These are phyloP conservation scores for Phanerochaete sordida DNA, from an alignment of 768 basidiomycete species.

Conservation along the genomic window DNA sequence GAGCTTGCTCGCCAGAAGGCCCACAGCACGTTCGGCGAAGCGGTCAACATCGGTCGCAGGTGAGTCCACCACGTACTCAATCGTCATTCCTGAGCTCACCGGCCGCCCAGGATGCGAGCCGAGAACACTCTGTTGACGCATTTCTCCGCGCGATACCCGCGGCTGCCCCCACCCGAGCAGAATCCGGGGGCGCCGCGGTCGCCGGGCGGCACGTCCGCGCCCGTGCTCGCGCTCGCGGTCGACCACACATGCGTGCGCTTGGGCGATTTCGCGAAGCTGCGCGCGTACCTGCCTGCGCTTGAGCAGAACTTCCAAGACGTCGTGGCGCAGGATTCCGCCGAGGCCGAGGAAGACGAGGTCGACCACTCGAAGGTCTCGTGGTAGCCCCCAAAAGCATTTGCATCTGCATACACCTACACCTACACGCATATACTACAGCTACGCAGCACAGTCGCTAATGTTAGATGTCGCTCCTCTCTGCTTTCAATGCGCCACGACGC, in stretches of 20 bases:
- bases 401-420: neutral
- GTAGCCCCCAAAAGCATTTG: neutral
- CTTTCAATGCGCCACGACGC: conserved; percentile 3
- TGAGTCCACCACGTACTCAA: conserved; percentile 29
- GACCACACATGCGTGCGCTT: conserved; percentile 73
- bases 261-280: conserved; percentile 84
- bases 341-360: conserved; percentile 23
- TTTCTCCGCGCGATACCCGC: conserved; percentile 93
- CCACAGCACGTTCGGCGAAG: conserved; percentile 90
- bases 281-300: conserved; percentile 69
- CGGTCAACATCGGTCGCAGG: conserved; percentile 73
- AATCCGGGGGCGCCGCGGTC: conserved; percentile 19
- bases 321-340: conserved; percentile 35
- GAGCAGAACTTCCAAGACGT: conserved; percentile 58
- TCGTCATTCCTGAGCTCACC: neutral
- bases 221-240: conserved; percentile 65
- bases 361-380: neutral
- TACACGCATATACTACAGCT: too few relatives aligned
- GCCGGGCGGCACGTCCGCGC: conserved; percentile 16
- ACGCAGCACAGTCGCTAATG: too few relatives aligned
- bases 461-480: neutral
- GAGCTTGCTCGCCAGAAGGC: conserved; percentile 72
- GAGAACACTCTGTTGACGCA: conserved; percentile 87
- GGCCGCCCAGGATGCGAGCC: conserved; percentile 69
- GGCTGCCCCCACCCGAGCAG: conserved; percentile 43